These are phyloP conservation scores for Saturnispora saitoi DNA, from an alignment of 805 yeast species.

Conservation along the genomic window DNA sequence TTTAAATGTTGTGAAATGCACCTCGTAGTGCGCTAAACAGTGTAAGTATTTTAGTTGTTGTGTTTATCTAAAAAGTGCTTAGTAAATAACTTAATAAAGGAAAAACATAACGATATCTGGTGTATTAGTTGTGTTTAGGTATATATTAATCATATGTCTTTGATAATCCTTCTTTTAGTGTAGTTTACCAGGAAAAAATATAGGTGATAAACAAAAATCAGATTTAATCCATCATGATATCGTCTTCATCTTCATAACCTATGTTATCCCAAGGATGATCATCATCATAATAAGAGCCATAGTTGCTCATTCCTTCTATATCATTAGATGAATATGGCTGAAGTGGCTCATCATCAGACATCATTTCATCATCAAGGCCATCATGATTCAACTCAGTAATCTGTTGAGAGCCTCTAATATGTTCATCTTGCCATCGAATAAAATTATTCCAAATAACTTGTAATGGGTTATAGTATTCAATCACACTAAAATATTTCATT, in stretches of 20 bases:
- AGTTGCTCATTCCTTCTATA: slow-evolving; percentile 12
- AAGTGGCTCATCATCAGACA: slow-evolving; percentile 1
- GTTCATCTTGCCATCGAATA: slow-evolving; percentile 8
- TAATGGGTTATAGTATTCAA: slow-evolving; percentile 15
- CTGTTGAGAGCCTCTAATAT: neutral
- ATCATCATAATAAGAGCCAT: slow-evolving; percentile 13
- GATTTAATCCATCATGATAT: slow-evolving; percentile 8
- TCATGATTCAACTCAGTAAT: slow-evolving; percentile 10
- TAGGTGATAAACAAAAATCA: neutral
- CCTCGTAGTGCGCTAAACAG: neutral
- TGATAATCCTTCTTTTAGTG: neutral
- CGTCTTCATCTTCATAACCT: slow-evolving; percentile 8
- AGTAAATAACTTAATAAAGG: neutral
- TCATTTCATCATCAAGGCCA: slow-evolving; percentile 6
- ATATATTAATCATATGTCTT: neutral
- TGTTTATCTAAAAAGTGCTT: neutral
- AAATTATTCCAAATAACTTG: slow-evolving; percentile 14
- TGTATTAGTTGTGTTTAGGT: neutral
- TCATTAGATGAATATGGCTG: neutral
- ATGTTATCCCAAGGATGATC: slow-evolving; percentile 9
- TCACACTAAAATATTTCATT: slow-evolving; percentile 14
- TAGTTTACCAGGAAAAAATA: neutral
- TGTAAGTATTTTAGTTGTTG: neutral
- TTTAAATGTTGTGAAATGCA: slow-evolving; percentile 14
- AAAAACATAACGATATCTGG: neutral